phyloP scores from a whole-genome alignment of 1,284 basidiomycete species.

The Phenoliferia sp. region DNA sequence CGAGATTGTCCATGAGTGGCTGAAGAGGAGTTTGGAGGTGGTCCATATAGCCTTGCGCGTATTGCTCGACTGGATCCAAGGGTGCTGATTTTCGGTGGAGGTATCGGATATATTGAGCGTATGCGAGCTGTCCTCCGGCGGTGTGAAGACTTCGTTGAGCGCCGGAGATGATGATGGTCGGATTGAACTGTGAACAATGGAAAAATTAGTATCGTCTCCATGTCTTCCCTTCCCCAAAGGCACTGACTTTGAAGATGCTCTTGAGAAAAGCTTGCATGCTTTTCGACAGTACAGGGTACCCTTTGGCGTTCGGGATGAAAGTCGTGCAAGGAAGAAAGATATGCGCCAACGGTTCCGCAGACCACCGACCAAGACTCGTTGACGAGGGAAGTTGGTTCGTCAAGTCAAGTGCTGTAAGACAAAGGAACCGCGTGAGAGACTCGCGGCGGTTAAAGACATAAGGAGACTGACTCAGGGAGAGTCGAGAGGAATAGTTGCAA shows the following conservation, averaged over 20 bases:
- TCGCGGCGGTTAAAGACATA: background rate
- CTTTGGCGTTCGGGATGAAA: conserved; percentile 94
- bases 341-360: conserved; percentile 81
- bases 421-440: background rate
- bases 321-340: conserved; percentile 82
- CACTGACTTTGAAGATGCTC: conserved; percentile 72
- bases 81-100: conserved; percentile 48
- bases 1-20: conserved; percentile 96
- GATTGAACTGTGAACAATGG: conserved; percentile 40
- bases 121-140: conserved; percentile 77
- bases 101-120: conserved; percentile 67
- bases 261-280: conserved; percentile 81
- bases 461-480: conserved; percentile 63
- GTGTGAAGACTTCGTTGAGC: conserved; percentile 60
- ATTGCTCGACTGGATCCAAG: conserved; percentile 68
- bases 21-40: conserved; percentile 89
- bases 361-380: conserved; percentile 71
- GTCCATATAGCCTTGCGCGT: conserved; percentile 89
- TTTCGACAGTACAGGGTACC: conserved; percentile 94
- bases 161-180: conserved; percentile 72
- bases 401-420: conserved; percentile 71
- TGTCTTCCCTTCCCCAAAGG: too few relatives aligned
- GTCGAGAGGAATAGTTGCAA: conserved; percentile 76
- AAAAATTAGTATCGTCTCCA: background rate
- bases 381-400: conserved; percentile 75